A percentile compares a stretch with the other conserved stretches of the same genome.
Evolutionary conservation across 2,329 filamentous ascomycete species (phyloP).

Genomic region (Colletotrichum sp.): DNA sequence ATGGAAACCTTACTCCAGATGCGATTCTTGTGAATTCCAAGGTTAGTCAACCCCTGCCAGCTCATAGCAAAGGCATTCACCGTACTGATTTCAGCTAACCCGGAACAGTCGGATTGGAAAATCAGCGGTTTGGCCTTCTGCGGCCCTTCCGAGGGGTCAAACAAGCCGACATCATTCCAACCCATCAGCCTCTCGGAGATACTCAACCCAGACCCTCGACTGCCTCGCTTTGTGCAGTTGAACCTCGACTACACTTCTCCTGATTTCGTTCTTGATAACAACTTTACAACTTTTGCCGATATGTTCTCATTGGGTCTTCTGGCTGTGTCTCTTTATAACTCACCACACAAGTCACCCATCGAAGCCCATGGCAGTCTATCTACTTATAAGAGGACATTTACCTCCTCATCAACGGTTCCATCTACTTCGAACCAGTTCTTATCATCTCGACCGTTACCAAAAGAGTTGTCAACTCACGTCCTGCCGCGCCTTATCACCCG

Average conservation of each 20-base stretch:
- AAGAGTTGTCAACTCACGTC: slow-evolving; percentile 76
- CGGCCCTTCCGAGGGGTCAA: slow-evolving; percentile 78
- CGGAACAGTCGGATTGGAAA: slow-evolving; percentile 88
- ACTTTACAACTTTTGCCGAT: slow-evolving; percentile 82
- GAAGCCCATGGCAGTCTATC: slow-evolving; percentile 82
- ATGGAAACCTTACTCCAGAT: slow-evolving; percentile 93
- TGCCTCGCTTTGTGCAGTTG: slow-evolving; percentile 84
- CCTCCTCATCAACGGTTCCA: slow-evolving; percentile 78
- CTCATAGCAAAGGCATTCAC: not conserved
- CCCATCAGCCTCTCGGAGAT: slow-evolving; percentile 84
- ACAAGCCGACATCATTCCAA: slow-evolving; percentile 75
- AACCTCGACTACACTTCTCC: slow-evolving; percentile 94
- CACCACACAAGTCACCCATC: slow-evolving; percentile 87
- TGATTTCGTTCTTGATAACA: slow-evolving; percentile 92
- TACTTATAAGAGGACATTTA: slow-evolving; percentile 84
- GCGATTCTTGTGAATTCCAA: slow-evolving; percentile 94
- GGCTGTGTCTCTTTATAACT: slow-evolving; percentile 90
- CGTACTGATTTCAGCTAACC: slow-evolving; percentile 29
- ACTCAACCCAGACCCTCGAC: slow-evolving; percentile 81
- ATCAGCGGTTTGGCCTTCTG: slow-evolving; percentile 93
- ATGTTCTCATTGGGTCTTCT: slow-evolving; percentile 93
- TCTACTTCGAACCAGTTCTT: slow-evolving; percentile 85
- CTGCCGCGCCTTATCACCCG: slow-evolving; percentile 87
- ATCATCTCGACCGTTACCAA: slow-evolving; percentile 78
- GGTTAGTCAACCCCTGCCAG: slow-evolving; percentile 47